phyloP scores from a whole-genome alignment of 2,329 filamentous ascomycete species.

The Botrytis elliptica region DNA sequence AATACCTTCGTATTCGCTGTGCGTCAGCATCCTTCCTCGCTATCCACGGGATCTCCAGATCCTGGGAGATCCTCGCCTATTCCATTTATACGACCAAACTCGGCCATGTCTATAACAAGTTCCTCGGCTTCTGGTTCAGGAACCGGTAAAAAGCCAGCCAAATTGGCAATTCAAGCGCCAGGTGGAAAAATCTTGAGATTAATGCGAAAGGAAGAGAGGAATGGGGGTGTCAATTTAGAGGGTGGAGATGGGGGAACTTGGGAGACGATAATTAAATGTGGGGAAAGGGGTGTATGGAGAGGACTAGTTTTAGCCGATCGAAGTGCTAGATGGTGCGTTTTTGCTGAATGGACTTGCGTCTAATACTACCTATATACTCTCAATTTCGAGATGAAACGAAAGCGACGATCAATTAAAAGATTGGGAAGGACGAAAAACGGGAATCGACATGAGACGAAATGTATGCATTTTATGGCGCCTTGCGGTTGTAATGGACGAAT shows the following conservation, averaged over 20 bases:
- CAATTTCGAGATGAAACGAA: neutral
- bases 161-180: conserved; percentile 90
- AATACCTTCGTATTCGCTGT: conserved; percentile 98
- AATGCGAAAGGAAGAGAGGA: conserved; percentile 73
- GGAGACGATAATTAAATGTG: conserved; percentile 91
- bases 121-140: conserved; percentile 58
- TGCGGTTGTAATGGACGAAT: conserved; percentile 17
- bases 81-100: conserved; percentile 60
- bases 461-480: conserved; percentile 14
- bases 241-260: conserved; percentile 73
- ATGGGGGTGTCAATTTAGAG: conserved; percentile 46
- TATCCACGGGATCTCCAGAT: conserved; percentile 43
- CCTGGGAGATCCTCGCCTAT: conserved; percentile 48
- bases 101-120: conserved; percentile 63
- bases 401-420: neutral
- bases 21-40: conserved; percentile 79
- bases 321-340: conserved; percentile 87
- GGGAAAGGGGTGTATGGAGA: conserved; percentile 77
- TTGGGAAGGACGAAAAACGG: neutral
- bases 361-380: conserved; percentile 25
- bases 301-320: conserved; percentile 80
- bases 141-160: conserved; percentile 78
- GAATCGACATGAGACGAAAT: conserved; percentile 5
- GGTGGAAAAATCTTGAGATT: conserved; percentile 90
- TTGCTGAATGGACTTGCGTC: conserved; percentile 69